phyloP scores from a whole-genome alignment of 1,284 basidiomycete species.

The Apiotrichum montevideense region DNA sequence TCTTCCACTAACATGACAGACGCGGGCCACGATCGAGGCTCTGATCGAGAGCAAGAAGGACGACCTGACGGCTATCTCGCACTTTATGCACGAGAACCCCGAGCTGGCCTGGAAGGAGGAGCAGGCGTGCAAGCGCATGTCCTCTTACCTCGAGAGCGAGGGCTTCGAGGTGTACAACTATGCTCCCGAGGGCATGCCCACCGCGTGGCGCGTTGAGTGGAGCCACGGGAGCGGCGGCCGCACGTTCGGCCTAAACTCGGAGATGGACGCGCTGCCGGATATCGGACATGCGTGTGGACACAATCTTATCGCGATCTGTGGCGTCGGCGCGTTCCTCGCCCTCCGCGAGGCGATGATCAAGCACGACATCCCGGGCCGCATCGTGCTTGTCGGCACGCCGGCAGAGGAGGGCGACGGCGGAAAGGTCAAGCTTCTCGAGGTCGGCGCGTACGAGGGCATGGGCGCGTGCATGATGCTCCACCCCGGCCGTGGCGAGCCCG shows the following conservation, averaged over 20 bases:
- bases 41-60: constrained; percentile 5
- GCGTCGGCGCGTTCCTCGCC: constrained; percentile 68
- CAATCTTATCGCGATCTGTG: constrained; percentile 75
- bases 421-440: constrained; percentile 67
- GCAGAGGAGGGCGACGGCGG: constrained; percentile 76
- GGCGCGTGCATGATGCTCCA: constrained; percentile 23
- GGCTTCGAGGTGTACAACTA: constrained; percentile 29
- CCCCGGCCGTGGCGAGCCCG: constrained; percentile 2
- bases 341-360: constrained; percentile 61
- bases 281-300: constrained; percentile 77
- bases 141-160: constrained; percentile 25
- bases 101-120: constrained; percentile 37
- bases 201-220: constrained; percentile 63
- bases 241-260: constrained; percentile 66
- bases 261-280: constrained; percentile 48
- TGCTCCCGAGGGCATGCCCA: constrained; percentile 45
- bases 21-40: constrained; percentile 11
- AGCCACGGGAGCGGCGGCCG: constrained; percentile 55
- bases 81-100: constrained; percentile 39
- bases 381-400: constrained; percentile 77
- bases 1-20: constrained; percentile 1
- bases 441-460: constrained; percentile 55
- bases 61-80: constrained; percentile 36
- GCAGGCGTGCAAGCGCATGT: constrained; percentile 28
- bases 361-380: constrained; percentile 61